These are phyloP conservation scores for Fusarium staphyleae DNA, from an alignment of 2,329 filamentous ascomycete genomes.

Conservation along the genomic window DNA sequence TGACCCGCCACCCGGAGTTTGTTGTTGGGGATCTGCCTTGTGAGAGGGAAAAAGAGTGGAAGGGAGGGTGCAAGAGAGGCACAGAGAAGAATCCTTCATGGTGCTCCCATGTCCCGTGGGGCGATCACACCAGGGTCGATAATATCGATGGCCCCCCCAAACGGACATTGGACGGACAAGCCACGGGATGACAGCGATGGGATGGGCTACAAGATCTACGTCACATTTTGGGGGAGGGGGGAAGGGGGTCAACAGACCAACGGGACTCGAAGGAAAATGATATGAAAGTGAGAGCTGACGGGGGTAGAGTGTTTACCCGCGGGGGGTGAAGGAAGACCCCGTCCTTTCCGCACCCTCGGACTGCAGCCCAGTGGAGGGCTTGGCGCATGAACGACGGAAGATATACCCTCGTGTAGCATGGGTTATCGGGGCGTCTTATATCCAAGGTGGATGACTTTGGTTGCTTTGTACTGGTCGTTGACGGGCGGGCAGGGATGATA, in stretches of 20 bases:
- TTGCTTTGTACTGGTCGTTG: neutral
- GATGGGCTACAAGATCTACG: slow-evolving; percentile 26
- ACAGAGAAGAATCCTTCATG: neutral
- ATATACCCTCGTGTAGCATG: slow-evolving; percentile 12
- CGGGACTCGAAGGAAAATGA: neutral
- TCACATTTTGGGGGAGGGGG: slow-evolving; percentile 8
- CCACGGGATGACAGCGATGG: neutral
- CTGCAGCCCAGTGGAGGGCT: slow-evolving; percentile 27
- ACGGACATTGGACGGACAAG: neutral
- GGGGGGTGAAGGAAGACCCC: slow-evolving; percentile 10
- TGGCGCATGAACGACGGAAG: slow-evolving; percentile 29
- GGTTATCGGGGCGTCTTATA: slow-evolving; percentile 19
- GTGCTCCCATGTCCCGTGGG: slow-evolving; percentile 12
- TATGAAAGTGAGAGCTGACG: slow-evolving; percentile 12
- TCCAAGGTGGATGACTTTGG: neutral
- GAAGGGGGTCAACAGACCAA: neutral
- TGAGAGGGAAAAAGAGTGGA: slow-evolving; percentile 3
- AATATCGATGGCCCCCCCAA: slow-evolving; percentile 1
- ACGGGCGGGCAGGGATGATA: slow-evolving; percentile 1
- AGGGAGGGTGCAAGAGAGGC: slow-evolving; percentile 1
- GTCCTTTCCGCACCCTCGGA: neutral
- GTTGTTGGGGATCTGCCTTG: slow-evolving; percentile 9
- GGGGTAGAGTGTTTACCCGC: slow-evolving; percentile 2
- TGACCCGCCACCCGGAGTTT: slow-evolving; percentile 9
- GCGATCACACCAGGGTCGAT: slow-evolving; percentile 21